Evolutionary conservation across 306 rosid species (phyloP), one percentile per base, ranked within the genome.

Genomic region (Dryas alaskensis): DNA sequence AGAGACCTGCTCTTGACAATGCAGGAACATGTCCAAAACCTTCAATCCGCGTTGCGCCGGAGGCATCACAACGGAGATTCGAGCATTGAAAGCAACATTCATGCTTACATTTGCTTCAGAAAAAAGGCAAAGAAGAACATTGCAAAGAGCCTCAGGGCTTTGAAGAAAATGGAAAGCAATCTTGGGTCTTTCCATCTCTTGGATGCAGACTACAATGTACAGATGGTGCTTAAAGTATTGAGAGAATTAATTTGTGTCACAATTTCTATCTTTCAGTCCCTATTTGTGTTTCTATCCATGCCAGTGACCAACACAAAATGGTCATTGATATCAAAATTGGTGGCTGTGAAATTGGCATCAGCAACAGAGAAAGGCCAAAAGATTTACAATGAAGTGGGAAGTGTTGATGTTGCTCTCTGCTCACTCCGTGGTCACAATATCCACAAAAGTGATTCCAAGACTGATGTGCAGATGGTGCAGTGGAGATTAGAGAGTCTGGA

Each of bases 21-120:
- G 83, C 78, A 72, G 70, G 83, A 83, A 52, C 67, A 48, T 11
- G 79, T 80, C 11, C 87, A 79, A 52, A 60, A 77, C 22, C 91
- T 94, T 73, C 91, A 86, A 14, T 89, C 89, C 2, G 86, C 92
- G 0, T 58, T 88, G 1, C 88, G 94, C 5, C 81, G 98, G 79
- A 87, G 84, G 81, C 76, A 31, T 31, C 37, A 86, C 53, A 52
- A 70, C 0, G 77, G 84, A 13, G 86, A 80, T 74, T 82, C 88
- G 1, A 79, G 81, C 78, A 74, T 89, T 3, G 90, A 83, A 70
- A 79, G 49, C 47, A 83, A 63, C 16, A 65, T 89, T 75, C 84
- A 85, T 69, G 70, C 87, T 65, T 87, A 84, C 72, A 70, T 79
- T 2, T 65, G 61, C 83, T 87, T 87, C 25, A 85, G 88, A 48